Evolutionary conservation across 345 rosid genomes (phyloP), one percentile per base, ranked within the genome.

Genomic region (Odontarrhena argentea): DNA sequence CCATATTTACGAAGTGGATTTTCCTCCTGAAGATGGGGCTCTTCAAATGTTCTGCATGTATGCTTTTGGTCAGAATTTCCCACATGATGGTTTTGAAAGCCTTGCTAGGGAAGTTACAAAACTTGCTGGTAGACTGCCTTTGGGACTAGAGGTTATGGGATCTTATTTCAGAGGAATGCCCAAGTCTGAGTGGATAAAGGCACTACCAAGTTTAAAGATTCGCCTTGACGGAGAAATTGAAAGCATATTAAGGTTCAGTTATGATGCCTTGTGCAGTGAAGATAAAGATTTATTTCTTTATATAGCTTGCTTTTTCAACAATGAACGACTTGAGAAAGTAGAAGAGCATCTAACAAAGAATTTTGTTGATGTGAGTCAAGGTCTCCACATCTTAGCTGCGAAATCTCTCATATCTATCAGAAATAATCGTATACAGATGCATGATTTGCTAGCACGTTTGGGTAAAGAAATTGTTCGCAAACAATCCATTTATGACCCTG

Each of bases 131-230:
- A 65, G 75, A 0, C 37, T 77, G 14, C 86, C 79, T 3, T 37
- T 82, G 28, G 79, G 77, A 15, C 73, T 80, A 8, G 67, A 47
- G 42, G 64, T 78, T 40, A 26, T 75, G 14, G 80, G 82, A 9
- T 70, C 69, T 3, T 18, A 38, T 43, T 51, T 80, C 8, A 34
- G 7, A 6, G 60, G 44, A 9, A 66, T n/a, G 44, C 2, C 25
- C 10, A 40, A 18, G 15, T 3, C 15, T 1, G 34, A 63, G 7
- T 74, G 78, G 86, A 41, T 34, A 60, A 43, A 63, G 32, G 55
- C 28, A 2, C 7, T 78, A 12, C 68, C 67, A 4, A 70, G 68
- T 34, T 35, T 69, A 36, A 52, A 57, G 36, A 48, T 1, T 22
- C 40, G 48, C 24, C 69, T 69, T 52, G 38, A 72, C 14, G 59